Conservation (phyloP, 331 rosid genomes). For the Rhamnella rubrinervis region DNA sequence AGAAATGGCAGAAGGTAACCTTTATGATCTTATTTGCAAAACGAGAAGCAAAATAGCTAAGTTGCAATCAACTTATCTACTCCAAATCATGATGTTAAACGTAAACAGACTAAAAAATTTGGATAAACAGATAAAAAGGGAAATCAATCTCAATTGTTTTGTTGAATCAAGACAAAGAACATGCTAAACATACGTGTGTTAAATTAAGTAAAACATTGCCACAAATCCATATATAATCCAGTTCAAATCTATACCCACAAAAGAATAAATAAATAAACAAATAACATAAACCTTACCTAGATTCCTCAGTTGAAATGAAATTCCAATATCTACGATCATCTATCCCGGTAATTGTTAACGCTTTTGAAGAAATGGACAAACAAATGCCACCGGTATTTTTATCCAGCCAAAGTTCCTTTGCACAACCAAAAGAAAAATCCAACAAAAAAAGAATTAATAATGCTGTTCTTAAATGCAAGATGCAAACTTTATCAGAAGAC, state of each 20-base stretch:
- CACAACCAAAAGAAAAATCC: not conserved
- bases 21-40: no score
- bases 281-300: slow-evolving; percentile 25
- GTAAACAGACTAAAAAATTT: no score
- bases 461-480: not conserved
- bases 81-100: no score
- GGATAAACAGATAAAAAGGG: no score
- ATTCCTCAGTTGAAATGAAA: slow-evolving; percentile 30
- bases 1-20: no score
- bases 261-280: not conserved
- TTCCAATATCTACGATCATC: slow-evolving; percentile 47
- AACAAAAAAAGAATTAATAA: not conserved
- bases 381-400: slow-evolving; percentile 23
- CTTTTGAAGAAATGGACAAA: slow-evolving; percentile 31
- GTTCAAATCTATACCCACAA: not conserved
- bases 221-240: no score
- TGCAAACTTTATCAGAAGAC: not conserved
- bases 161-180: no score
- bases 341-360: slow-evolving; percentile 35
- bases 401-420: slow-evolving; percentile 35
- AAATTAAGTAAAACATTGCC: no score
- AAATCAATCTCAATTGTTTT: no score
- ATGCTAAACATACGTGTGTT: not conserved
- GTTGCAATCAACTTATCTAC: no score
- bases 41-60: no score